These are phyloP conservation scores for Cucurbita ficifolia DNA, from an alignment of 306 rosid species.

Conservation along the genomic window DNA sequence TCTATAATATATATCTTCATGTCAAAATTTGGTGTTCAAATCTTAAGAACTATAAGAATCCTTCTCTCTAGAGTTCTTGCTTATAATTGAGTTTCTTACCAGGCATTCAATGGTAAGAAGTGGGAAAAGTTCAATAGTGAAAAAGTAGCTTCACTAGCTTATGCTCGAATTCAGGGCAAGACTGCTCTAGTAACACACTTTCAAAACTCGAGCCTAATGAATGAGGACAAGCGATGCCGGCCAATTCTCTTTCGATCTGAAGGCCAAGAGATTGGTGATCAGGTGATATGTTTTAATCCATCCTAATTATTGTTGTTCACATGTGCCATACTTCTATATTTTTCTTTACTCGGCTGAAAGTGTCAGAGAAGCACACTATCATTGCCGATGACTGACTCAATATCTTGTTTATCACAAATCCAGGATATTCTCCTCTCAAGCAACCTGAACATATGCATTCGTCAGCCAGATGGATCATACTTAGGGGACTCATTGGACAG, in stretches of 20 bases:
- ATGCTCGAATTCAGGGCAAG: constrained; percentile 91
- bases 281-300: constrained; percentile 30
- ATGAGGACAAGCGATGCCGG: constrained; percentile 86
- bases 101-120: constrained; percentile 89
- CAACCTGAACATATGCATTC: constrained; percentile 76
- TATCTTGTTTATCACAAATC: constrained; percentile 7
- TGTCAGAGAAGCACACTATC: neutral
- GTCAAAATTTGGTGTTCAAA: neutral
- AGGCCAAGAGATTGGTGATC: constrained; percentile 62
- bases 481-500: constrained; percentile 64
- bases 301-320: neutral
- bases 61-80: neutral
- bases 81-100: neutral
- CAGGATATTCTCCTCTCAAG: constrained; percentile 71
- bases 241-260: constrained; percentile 84
- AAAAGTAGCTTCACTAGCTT: constrained; percentile 85
- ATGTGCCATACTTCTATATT: neutral
- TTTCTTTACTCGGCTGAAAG: neutral
- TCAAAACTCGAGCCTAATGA: constrained; percentile 88
- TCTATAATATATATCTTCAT: neutral
- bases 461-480: constrained; percentile 85
- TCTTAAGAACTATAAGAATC: neutral
- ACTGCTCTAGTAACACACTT: constrained; percentile 84
- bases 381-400: constrained; percentile 10
- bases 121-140: constrained; percentile 94